Conservation (phyloP, 306 rosid genomes). For the Malus fusca region DNA sequence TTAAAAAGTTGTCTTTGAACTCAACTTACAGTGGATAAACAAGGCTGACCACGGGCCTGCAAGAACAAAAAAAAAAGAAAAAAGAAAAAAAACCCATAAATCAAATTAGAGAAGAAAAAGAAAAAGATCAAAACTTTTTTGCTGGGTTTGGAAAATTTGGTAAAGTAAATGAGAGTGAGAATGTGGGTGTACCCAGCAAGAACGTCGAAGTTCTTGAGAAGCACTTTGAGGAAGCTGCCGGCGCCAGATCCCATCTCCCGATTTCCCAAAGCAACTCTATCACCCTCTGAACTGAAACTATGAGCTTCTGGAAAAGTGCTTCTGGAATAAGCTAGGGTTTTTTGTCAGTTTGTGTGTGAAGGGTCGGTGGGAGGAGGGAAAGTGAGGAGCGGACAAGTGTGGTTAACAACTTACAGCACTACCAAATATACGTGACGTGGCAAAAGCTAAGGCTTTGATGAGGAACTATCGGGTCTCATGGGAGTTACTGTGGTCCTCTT, state of each 20-base stretch:
- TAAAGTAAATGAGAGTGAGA: not conserved
- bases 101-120: conserved; percentile 1
- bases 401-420: not conserved
- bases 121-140: not conserved
- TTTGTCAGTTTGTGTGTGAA: not conserved
- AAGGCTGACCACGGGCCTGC: conserved; percentile 94
- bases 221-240: conserved; percentile 62
- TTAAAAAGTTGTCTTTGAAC: conserved; percentile 1
- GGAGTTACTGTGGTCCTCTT: too few relatives aligned
- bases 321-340: conserved; percentile 8
- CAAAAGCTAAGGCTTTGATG: not conserved
- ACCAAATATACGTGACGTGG: not conserved
- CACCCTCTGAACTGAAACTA: not conserved
- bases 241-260: conserved; percentile 81
- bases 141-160: not conserved
- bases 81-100: conserved; percentile 10
- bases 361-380: not conserved
- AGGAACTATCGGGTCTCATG: not conserved
- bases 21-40: conserved; percentile 88
- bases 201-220: conserved; percentile 75
- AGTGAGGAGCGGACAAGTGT: not conserved
- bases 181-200: conserved; percentile 68
- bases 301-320: not conserved
- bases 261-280: conserved; percentile 2
- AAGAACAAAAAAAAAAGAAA: not conserved